Conservation (phyloP, 2,329 filamentous ascomycete species). For the Colletotrichum falcatum region DNA sequence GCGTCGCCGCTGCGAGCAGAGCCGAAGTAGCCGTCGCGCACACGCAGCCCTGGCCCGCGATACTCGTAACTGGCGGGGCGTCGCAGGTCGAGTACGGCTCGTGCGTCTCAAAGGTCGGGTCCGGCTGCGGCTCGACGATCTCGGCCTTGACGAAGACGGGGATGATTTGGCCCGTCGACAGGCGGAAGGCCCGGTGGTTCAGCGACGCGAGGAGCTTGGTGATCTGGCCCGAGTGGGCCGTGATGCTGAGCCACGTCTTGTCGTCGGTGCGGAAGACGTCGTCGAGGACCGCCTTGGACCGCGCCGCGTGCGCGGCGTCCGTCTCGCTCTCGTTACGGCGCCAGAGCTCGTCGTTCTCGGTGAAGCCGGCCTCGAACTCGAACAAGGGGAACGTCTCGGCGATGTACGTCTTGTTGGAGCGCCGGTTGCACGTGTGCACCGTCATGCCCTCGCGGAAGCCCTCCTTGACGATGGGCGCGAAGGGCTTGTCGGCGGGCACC, state of each 20-base stretch:
- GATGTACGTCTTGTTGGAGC: slow-evolving; percentile 67
- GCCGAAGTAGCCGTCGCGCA: slow-evolving; percentile 48
- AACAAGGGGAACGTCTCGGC: slow-evolving; percentile 63
- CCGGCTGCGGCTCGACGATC: slow-evolving; percentile 49
- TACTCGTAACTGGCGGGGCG: slow-evolving; percentile 58
- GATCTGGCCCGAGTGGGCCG: slow-evolving; percentile 71
- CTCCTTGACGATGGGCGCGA: slow-evolving; percentile 73
- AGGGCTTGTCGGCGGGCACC: slow-evolving; percentile 63
- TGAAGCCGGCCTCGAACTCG: slow-evolving; percentile 70
- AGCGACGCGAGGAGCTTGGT: slow-evolving; percentile 64
- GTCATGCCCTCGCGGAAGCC: slow-evolving; percentile 73
- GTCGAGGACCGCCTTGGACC: slow-evolving; percentile 64
- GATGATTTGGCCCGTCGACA: slow-evolving; percentile 76
- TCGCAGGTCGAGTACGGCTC: slow-evolving; percentile 57
- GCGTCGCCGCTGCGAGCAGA: slow-evolving; percentile 33
- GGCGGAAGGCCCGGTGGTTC: slow-evolving; percentile 69
- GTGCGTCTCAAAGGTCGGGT: slow-evolving; percentile 52
- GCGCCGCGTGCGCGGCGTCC: slow-evolving; percentile 59
- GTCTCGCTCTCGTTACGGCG: slow-evolving; percentile 57
- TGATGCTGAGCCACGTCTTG: slow-evolving; percentile 69
- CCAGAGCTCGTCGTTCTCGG: slow-evolving; percentile 65
- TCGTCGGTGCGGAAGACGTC: slow-evolving; percentile 66
- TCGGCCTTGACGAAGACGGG: slow-evolving; percentile 74
- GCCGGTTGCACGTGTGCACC: slow-evolving; percentile 76
- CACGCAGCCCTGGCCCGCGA: slow-evolving; percentile 56